Conservation (phyloP, 108 stramenopile genomes). For the Stephanodiscus minutulus region DNA sequence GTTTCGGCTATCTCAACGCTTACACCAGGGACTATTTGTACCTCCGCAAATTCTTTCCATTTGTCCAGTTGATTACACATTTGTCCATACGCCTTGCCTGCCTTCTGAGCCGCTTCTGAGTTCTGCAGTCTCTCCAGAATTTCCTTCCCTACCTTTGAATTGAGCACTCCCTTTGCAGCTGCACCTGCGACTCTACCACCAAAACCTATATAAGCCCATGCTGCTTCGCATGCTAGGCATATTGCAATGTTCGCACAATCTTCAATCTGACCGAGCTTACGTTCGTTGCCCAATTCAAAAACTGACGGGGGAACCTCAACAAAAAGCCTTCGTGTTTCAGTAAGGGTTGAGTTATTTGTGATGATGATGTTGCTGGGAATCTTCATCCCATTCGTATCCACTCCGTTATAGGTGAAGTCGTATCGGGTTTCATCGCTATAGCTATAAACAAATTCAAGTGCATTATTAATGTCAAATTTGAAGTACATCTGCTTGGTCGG, state of each 20-base stretch:
- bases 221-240: slow-evolving; percentile 13
- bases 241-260: slow-evolving; percentile 11
- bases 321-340: slow-evolving; percentile 17
- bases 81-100: neutral
- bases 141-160: too few relatives aligned
- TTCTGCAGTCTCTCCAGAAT: too few relatives aligned
- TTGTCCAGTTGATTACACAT: neutral
- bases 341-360: slow-evolving; percentile 20
- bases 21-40: neutral
- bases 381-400: slow-evolving; percentile 17
- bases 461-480: slow-evolving; percentile 18
- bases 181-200: too few relatives aligned
- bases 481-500: slow-evolving; percentile 26
- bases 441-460: slow-evolving; percentile 14
- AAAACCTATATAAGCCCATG: slow-evolving; percentile 9
- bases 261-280: slow-evolving; percentile 8
- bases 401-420: slow-evolving; percentile 29
- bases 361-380: slow-evolving; percentile 28
- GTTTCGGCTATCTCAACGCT: neutral
- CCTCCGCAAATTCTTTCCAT: neutral
- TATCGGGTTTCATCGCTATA: slow-evolving; percentile 26
- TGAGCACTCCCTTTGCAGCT: too few relatives aligned
- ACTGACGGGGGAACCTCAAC: slow-evolving; percentile 19
- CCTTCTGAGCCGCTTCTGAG: neutral
- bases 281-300: slow-evolving; percentile 1